These are phyloP conservation scores for Neurospora sp. DNA, from an alignment of 495 filamentous ascomycete genomes.

Conservation along the genomic window DNA sequence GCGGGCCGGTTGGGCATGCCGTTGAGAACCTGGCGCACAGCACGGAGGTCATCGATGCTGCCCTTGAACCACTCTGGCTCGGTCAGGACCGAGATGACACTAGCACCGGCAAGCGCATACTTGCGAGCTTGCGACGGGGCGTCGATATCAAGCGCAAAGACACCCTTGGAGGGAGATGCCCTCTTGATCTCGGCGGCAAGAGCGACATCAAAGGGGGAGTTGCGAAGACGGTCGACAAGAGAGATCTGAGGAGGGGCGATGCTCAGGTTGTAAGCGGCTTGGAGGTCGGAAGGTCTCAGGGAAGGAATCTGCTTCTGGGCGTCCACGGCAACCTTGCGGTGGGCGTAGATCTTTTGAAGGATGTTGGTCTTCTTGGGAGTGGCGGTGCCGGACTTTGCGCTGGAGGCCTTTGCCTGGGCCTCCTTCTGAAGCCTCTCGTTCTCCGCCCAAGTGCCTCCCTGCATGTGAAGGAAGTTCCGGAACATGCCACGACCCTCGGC, in stretches of 20 bases:
- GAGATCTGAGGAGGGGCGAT: slow-evolving; percentile 77
- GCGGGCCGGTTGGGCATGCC: slow-evolving; percentile 88
- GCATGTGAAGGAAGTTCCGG: slow-evolving; percentile 80
- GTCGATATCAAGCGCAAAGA: slow-evolving; percentile 78
- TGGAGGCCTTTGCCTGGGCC: slow-evolving; percentile 10
- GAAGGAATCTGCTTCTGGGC: slow-evolving; percentile 83
- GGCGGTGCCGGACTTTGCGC: slow-evolving; percentile 8
- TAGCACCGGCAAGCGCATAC: slow-evolving; percentile 90
- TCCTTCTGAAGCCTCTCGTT: slow-evolving; percentile 48
- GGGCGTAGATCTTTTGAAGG: slow-evolving; percentile 82
- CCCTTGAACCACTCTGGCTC: slow-evolving; percentile 99
- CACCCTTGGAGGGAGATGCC: slow-evolving; percentile 90
- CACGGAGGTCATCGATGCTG: slow-evolving; percentile 83
- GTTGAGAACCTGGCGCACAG: slow-evolving; percentile 77
- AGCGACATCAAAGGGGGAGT: slow-evolving; percentile 71
- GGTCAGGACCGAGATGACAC: slow-evolving; percentile 92
- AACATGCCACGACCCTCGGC: slow-evolving; percentile 82
- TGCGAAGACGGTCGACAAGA: slow-evolving; percentile 67
- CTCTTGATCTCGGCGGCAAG: slow-evolving; percentile 97
- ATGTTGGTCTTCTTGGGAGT: slow-evolving; percentile 62
- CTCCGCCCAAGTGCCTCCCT: slow-evolving; percentile 81
- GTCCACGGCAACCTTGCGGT: slow-evolving; percentile 64
- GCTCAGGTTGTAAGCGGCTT: slow-evolving; percentile 74
- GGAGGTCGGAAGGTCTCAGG: slow-evolving; percentile 71
- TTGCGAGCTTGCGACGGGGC: slow-evolving; percentile 83